phyloP scores from a whole-genome alignment of 495 filamentous ascomycete species.

The Hypoxylon fuscum region DNA sequence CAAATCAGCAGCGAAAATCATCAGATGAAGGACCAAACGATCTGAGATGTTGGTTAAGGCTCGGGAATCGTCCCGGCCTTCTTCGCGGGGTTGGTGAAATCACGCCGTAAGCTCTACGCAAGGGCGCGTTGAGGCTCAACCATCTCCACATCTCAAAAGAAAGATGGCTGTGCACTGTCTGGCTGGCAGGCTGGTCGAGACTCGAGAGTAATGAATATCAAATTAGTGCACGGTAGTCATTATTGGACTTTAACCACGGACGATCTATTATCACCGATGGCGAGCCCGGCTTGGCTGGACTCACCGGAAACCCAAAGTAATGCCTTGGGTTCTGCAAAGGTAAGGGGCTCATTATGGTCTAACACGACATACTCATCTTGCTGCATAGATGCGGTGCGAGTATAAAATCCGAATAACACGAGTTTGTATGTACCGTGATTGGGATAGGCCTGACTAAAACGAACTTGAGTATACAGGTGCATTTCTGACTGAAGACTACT shows the following conservation, averaged over 20 bases:
- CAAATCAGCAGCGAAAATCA: background rate
- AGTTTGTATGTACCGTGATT: background rate
- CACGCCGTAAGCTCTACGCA: slow-evolving; percentile 30
- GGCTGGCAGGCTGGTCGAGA: background rate
- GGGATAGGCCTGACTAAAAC: slow-evolving; percentile 5
- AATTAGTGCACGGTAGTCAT: background rate
- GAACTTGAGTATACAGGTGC: background rate
- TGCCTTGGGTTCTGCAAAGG: slow-evolving; percentile 10
- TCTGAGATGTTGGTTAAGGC: slow-evolving; percentile 25
- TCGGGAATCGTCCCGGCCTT: background rate
- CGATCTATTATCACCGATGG: background rate
- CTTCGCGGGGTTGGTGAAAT: slow-evolving; percentile 11
- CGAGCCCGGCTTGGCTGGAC: background rate
- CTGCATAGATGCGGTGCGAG: background rate
- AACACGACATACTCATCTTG: background rate
- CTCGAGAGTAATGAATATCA: slow-evolving; percentile 12
- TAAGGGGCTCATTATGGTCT: slow-evolving; percentile 4
- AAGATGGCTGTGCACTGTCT: slow-evolving; percentile 5
- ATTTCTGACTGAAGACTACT: background rate
- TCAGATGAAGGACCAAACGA: slow-evolving; percentile 10
- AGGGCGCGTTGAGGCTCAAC: slow-evolving; percentile 38
- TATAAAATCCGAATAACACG: background rate
- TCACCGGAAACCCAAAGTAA: no score
- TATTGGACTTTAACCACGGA: background rate
- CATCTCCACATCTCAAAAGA: slow-evolving; percentile 24